These are phyloP conservation scores for Gossypioides kirkii DNA, from an alignment of 345 rosid species.

Conservation along the genomic window DNA sequence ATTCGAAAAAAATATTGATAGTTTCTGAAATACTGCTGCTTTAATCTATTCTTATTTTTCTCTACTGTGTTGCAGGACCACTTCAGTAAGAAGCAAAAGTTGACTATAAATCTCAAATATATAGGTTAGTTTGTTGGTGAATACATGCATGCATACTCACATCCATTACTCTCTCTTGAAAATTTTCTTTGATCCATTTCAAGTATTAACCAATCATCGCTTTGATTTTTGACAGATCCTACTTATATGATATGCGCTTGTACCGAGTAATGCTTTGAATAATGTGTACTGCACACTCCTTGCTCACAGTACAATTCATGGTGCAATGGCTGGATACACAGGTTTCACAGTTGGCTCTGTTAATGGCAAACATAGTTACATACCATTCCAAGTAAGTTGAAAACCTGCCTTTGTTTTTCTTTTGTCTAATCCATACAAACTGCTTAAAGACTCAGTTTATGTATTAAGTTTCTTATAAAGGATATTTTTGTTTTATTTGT, in stretches of 20 bases:
- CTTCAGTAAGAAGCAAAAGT: slow-evolving; percentile 38
- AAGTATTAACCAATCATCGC: no score
- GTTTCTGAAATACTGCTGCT: background rate
- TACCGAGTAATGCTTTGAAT: slow-evolving; percentile 67
- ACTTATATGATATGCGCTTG: slow-evolving; percentile 69
- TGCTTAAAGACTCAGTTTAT: background rate
- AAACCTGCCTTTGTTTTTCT: background rate
- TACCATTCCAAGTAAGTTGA: slow-evolving; percentile 57
- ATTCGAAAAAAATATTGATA: background rate
- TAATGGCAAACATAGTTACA: slow-evolving; percentile 62
- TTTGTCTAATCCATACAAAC: background rate
- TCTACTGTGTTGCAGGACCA: slow-evolving; percentile 34
- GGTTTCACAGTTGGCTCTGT: slow-evolving; percentile 59
- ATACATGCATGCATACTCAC: background rate
- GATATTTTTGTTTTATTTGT: no score
- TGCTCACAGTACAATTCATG: slow-evolving; percentile 66
- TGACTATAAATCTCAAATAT: slow-evolving; percentile 53
- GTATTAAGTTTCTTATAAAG: background rate
- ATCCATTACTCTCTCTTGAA: background rate
- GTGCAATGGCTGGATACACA: slow-evolving; percentile 79
- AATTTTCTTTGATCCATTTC: no score
- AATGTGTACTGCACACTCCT: slow-evolving; percentile 72
- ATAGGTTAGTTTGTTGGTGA: slow-evolving; percentile 33
- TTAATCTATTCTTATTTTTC: background rate
- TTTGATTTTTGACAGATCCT: slow-evolving; percentile 43